phyloP scores from a whole-genome alignment of 164 flowering plant species.

The Warburgia ugandensis region DNA sequence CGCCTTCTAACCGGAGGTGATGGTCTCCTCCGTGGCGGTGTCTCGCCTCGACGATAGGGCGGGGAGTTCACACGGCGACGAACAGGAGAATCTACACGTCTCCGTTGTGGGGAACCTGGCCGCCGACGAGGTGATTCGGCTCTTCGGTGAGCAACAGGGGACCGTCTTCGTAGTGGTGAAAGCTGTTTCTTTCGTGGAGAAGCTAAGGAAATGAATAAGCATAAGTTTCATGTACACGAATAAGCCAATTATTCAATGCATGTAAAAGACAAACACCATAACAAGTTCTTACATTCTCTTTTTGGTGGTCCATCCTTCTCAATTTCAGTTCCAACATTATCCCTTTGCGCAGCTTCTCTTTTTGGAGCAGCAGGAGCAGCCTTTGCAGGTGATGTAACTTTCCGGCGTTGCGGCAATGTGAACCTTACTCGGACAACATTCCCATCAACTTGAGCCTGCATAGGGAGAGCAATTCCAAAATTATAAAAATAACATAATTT shows the following conservation, averaged over 20 bases:
- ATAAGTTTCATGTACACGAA: too few species aligned
- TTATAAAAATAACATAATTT: too few species aligned
- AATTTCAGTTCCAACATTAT: constrained; percentile 38
- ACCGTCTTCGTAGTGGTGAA: constrained; percentile 67
- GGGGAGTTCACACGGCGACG: constrained; percentile 59
- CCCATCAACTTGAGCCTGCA: constrained; percentile 96
- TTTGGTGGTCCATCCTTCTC: constrained; percentile 63
- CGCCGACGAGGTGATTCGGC: constrained; percentile 71
- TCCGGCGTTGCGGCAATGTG: constrained; percentile 65
- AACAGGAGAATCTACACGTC: constrained; percentile 63
- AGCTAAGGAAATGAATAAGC: constrained; percentile 28
- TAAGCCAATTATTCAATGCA: too few species aligned
- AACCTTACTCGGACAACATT: constrained; percentile 71
- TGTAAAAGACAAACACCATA: too few species aligned
- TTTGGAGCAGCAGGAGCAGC: constrained; percentile 44
- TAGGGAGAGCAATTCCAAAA: not conserved
- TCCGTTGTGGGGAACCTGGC: constrained; percentile 48
- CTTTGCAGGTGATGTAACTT: constrained; percentile 60
- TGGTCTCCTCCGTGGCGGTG: constrained; percentile 84
- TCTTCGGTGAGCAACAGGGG: constrained; percentile 56
- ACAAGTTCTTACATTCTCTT: constrained; percentile 60
- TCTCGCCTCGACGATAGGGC: constrained; percentile 59
- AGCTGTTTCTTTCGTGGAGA: constrained; percentile 69
- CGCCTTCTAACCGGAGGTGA: constrained; percentile 77
- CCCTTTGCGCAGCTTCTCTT: constrained; percentile 55